phyloP scores from a whole-genome alignment of 257 asterid species.

The Petunia axillaris region DNA sequence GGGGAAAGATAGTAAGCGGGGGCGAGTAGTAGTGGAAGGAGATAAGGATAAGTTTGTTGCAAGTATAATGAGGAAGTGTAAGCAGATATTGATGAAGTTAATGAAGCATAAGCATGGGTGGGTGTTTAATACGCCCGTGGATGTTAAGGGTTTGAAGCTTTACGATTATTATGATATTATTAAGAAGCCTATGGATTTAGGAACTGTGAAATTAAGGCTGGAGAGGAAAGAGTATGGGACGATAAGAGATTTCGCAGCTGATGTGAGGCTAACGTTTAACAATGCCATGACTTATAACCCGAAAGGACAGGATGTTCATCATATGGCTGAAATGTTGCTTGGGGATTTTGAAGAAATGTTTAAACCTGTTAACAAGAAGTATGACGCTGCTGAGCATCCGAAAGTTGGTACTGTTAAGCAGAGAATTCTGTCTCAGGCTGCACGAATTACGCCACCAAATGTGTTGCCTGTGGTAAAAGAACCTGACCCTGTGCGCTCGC shows the following conservation, averaged over 20 bases:
- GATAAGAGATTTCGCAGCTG: constrained; percentile 39
- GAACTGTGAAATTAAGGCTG: constrained; percentile 38
- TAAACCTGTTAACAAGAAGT: constrained; percentile 29
- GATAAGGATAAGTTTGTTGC: constrained; percentile 16
- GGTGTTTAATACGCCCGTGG: constrained; percentile 39
- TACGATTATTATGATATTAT: constrained; percentile 36
- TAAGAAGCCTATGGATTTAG: constrained; percentile 48
- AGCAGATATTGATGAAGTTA: constrained; percentile 30
- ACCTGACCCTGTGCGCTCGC: background rate
- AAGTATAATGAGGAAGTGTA: constrained; percentile 35
- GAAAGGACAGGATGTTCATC: constrained; percentile 33
- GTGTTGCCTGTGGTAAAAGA: background rate
- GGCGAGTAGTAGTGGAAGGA: background rate
- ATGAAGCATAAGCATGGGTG: constrained; percentile 30
- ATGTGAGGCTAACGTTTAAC: constrained; percentile 44
- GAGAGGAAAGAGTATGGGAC: constrained; percentile 28
- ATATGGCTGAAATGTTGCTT: constrained; percentile 32
- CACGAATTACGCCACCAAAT: background rate
- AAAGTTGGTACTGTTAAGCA: constrained; percentile 21
- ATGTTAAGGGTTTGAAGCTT: constrained; percentile 30
- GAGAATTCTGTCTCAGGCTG: background rate
- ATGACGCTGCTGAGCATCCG: constrained; percentile 16
- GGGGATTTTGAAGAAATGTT: constrained; percentile 30
- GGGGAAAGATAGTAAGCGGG: constrained; percentile 1
- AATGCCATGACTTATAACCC: constrained; percentile 43